A percentile compares a stretch with the other conserved stretches of the same genome.
Evolutionary conservation across 202 grass and related monocot genomes (phyloP).

Genomic region (Bolboschoenoplectus hybrid): DNA sequence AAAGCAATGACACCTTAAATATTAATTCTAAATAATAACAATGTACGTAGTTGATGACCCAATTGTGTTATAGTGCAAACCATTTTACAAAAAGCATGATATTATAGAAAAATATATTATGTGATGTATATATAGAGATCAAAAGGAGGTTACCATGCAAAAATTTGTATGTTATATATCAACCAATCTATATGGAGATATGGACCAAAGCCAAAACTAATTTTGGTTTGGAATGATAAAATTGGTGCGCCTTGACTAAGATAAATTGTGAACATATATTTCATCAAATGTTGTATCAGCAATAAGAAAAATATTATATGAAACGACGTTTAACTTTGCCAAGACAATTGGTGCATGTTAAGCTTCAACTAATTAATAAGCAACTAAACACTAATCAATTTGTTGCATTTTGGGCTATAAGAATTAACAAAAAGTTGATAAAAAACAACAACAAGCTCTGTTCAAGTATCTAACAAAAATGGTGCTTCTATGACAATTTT

Average conservation of each 20-base stretch:
- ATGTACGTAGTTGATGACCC: neutral
- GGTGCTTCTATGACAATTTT: neutral
- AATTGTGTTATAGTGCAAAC: neutral
- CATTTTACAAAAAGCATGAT: neutral
- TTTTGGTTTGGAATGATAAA: neutral
- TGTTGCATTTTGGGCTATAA: too few species aligned
- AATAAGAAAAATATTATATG: neutral
- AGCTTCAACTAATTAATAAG: too few species aligned
- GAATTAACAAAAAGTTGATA: neutral
- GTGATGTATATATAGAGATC: neutral
- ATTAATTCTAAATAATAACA: neutral
- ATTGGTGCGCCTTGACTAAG: neutral
- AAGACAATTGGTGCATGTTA: neutral
- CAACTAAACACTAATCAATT: neutral
- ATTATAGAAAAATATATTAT: neutral
- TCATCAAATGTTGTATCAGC: neutral
- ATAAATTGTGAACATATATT: neutral
- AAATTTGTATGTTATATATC: neutral
- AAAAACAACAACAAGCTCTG: neutral
- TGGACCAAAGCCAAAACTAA: neutral
- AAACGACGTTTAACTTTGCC: neutral
- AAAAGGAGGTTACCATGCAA: neutral
- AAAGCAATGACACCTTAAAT: neutral
- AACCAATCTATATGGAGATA: neutral
- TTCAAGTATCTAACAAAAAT: constrained; percentile 13